Evolutionary conservation across 345 rosid species (phyloP).

Genomic region (Brassica nigra): DNA sequence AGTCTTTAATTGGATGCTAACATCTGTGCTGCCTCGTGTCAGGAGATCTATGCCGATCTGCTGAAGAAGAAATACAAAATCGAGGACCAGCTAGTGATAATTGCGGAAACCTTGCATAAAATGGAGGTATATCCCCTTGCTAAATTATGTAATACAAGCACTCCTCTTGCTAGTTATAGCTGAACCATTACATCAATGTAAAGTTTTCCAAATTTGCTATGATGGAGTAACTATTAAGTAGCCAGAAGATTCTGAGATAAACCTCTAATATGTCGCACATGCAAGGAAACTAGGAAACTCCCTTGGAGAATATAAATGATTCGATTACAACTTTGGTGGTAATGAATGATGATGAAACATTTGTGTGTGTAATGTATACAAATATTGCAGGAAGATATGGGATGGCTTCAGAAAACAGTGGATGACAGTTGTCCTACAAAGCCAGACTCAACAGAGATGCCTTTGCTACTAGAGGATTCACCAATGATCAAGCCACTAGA

Average conservation of each 20-base stretch:
- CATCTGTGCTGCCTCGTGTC: constrained; percentile 19
- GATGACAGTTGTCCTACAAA: constrained; percentile 18
- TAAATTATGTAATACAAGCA: background rate
- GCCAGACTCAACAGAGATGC: constrained; percentile 20
- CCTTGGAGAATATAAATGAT: background rate
- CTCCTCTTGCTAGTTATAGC: constrained; percentile 16
- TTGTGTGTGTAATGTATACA: constrained; percentile 11
- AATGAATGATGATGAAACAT: constrained; percentile 5
- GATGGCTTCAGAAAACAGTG: constrained; percentile 42
- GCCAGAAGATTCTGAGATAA: background rate
- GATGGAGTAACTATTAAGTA: background rate
- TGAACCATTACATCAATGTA: background rate
- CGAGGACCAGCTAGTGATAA: constrained; percentile 58
- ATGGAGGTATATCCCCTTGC: constrained; percentile 51
- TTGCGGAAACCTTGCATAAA: constrained; percentile 49
- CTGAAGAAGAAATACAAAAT: constrained; percentile 56
- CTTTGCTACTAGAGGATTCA: constrained; percentile 31
- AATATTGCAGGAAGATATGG: constrained; percentile 57
- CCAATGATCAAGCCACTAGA: constrained; percentile 20
- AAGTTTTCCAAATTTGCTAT: background rate
- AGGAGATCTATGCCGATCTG: constrained; percentile 64
- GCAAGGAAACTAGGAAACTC: background rate
- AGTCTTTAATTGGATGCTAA: background rate
- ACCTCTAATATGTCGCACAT: background rate
- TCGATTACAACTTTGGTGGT: background rate